Percentiles rank a stretch among this genome's conserved stretches.
Conservation (phyloP, 2,329 filamentous ascomycete genomes). For the Penicillium sp. region DNA sequence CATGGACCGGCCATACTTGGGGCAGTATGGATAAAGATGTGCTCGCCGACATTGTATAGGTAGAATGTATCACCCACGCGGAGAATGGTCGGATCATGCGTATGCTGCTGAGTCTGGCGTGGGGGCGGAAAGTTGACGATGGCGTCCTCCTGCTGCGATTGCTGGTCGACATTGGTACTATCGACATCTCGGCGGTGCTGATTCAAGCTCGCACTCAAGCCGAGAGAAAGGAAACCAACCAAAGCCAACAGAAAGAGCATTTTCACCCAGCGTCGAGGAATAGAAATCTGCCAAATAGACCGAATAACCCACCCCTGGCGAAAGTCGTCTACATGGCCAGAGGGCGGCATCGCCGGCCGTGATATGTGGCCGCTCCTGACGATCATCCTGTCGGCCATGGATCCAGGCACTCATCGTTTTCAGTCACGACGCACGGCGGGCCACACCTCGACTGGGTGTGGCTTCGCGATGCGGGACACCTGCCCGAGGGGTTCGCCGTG, state of each 20-base stretch:
- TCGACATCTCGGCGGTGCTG: conserved; percentile 6
- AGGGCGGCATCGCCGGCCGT: conserved; percentile 23
- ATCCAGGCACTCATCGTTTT: conserved; percentile 28
- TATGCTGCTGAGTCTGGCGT: conserved; percentile 29
- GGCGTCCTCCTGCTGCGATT: conserved; percentile 9
- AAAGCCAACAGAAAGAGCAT: conserved; percentile 26
- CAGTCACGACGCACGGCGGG: conserved; percentile 24
- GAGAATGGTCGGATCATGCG: conserved; percentile 40
- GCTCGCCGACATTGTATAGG: conserved; percentile 37
- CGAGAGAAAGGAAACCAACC: conserved; percentile 22
- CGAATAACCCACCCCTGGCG: conserved; percentile 19
- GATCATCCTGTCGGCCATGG: conserved; percentile 24
- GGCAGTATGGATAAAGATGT: conserved; percentile 36
- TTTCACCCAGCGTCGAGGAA: conserved; percentile 28
- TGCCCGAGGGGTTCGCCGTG: conserved; percentile 19
- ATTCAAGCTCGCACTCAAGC: conserved; percentile 17
- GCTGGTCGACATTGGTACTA: conserved; percentile 6
- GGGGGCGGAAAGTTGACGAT: conserved; percentile 22
- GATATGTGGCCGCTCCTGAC: conserved; percentile 27
- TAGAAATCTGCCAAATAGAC: conserved; percentile 17
- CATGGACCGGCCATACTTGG: conserved; percentile 36
- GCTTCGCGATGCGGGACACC: conserved; percentile 19
- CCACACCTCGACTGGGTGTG: conserved; percentile 24
- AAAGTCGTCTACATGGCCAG: conserved; percentile 16
- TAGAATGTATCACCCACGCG: conserved; percentile 32